Percentiles rank a stretch among this genome's conserved stretches.
Conservation (phyloP, 495 filamentous ascomycete genomes). For the Penicillium steckii region DNA sequence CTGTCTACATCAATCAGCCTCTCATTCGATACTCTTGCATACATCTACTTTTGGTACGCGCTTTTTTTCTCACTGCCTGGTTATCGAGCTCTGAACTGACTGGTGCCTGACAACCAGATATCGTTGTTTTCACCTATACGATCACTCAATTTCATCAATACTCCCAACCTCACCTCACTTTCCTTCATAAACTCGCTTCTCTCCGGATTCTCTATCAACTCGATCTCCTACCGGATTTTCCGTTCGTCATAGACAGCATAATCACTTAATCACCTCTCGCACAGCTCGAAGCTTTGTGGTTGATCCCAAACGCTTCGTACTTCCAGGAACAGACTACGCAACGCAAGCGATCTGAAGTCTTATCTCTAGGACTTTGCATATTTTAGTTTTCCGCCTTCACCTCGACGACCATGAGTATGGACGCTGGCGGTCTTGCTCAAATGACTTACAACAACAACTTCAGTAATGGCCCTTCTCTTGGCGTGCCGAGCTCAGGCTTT, state of each 20-base stretch:
- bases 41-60: constrained; percentile 25
- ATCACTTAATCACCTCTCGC: constrained; percentile 38
- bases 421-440: constrained; percentile 99
- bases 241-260: constrained; percentile 28
- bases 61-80: not conserved
- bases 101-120: constrained; percentile 12
- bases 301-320: constrained; percentile 29
- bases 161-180: constrained; percentile 7
- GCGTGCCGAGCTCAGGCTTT: constrained; percentile 73
- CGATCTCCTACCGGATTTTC: constrained; percentile 10
- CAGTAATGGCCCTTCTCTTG: constrained; percentile 62
- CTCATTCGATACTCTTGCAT: constrained; percentile 17
- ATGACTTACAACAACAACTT: constrained; percentile 87
- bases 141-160: not conserved
- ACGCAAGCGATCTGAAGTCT: constrained; percentile 13
- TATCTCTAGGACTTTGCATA: constrained; percentile 27
- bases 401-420: constrained; percentile 68
- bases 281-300: constrained; percentile 29
- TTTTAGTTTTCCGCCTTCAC: constrained; percentile 24
- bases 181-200: constrained; percentile 2
- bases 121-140: constrained; percentile 13
- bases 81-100: constrained; percentile 13
- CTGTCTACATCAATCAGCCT: constrained; percentile 14
- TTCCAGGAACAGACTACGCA: not conserved
- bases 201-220: not conserved